Evolutionary conservation across 805 yeast genomes (phyloP).

Genomic region (Millerozyma acaciae): DNA sequence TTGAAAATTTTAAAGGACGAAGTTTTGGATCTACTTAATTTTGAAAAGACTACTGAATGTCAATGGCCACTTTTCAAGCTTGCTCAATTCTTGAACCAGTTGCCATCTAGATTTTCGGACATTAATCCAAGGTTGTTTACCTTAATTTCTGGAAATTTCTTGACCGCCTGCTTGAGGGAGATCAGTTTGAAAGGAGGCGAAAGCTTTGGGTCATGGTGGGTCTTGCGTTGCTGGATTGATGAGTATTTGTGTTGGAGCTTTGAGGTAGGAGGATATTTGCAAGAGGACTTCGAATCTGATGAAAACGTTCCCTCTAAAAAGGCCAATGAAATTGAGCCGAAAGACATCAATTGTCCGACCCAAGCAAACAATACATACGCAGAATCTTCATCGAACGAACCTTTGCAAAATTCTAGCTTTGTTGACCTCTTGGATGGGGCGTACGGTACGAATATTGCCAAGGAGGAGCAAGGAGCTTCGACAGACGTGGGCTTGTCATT

Average conservation of each 20-base stretch:
- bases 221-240: constrained; percentile 69
- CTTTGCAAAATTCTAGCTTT: constrained; percentile 3
- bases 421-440: constrained; percentile 18
- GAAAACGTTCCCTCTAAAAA: not conserved
- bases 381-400: constrained; percentile 6
- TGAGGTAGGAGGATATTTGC: constrained; percentile 55
- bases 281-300: constrained; percentile 19
- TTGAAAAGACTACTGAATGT: constrained; percentile 5
- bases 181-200: constrained; percentile 55
- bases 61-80: constrained; percentile 23
- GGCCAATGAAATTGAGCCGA: not conserved
- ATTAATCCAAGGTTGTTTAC: constrained; percentile 54
- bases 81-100: constrained; percentile 28
- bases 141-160: constrained; percentile 48
- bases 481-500: constrained; percentile 8
- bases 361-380: constrained; percentile 7
- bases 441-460: constrained; percentile 9
- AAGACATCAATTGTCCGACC: not conserved
- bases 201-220: constrained; percentile 74
- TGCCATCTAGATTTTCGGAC: constrained; percentile 47
- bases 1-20: constrained; percentile 32
- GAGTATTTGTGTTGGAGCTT: constrained; percentile 68
- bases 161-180: constrained; percentile 60
- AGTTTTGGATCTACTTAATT: constrained; percentile 21
- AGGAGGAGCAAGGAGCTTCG: constrained; percentile 4